Percentiles rank a stretch among this genome's conserved stretches.
Conservation (phyloP, 192 early-diverging fungal genomes). For the Glomus cerebriforme region DNA sequence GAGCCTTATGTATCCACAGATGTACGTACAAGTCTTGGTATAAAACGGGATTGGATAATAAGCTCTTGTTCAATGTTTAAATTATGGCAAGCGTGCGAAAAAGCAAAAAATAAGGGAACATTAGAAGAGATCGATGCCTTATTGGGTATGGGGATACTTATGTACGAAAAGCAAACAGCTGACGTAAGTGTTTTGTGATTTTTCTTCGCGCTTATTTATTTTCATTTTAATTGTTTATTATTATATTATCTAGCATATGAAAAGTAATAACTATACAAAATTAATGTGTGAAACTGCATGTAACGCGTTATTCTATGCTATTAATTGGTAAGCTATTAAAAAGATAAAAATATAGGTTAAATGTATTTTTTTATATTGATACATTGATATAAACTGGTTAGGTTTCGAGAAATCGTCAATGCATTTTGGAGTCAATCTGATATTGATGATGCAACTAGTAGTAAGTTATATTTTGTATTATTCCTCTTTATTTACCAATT, state of each 20-base stretch:
- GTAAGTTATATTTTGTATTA: not conserved
- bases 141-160: constrained; percentile 64
- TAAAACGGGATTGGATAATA: constrained; percentile 42
- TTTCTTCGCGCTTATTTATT: not conserved
- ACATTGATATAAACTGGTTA: constrained; percentile 35
- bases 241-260: constrained; percentile 29
- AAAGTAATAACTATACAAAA: constrained; percentile 6
- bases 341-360: not conserved
- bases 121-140: constrained; percentile 69
- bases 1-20: constrained; percentile 31
- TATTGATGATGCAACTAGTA: not conserved
- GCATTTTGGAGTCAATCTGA: constrained; percentile 47
- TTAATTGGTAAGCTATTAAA: constrained; percentile 57
- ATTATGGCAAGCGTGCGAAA: constrained; percentile 72
- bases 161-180: constrained; percentile 46
- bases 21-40: constrained; percentile 23
- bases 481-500: not conserved
- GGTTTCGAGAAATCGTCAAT: constrained; percentile 72
- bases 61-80: constrained; percentile 70
- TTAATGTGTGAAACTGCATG: constrained; percentile 24
- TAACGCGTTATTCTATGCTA: constrained; percentile 47
- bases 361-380: not conserved
- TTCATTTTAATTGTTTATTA: not conserved
- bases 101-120: constrained; percentile 50
- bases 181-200: not conserved